Evolutionary conservation across 257 asterid genomes (phyloP), one percentile per base, ranked within the genome.

Genomic region (Capsicum rhomboideum): DNA sequence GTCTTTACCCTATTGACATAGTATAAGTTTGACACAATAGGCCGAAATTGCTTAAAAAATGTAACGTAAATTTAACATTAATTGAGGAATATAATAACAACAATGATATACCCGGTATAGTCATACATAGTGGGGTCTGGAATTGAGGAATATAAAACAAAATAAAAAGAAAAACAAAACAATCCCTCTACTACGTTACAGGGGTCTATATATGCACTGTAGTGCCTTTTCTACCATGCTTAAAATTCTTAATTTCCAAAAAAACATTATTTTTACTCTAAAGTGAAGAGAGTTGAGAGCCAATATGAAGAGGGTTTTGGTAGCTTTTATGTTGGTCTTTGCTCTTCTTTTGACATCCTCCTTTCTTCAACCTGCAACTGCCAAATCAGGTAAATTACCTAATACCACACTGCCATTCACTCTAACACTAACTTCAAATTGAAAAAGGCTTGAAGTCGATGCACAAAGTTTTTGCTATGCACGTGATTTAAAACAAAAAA

Each of bases 311-410:
- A 59, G 29, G 52, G 42, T 37, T 17, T 53, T 87, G 40, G 69
- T 93, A 53, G 88, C 85, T 50, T 83, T 84, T 79, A 52, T 91
- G 80, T 82, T 92, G 10, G 54, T 90, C 54, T 49, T 86, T 37
- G 63, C 82, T 75, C 84, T 92, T 77, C 86, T 93, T 49, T 13
- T 87, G 37, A 88, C 84, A 89, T 82, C 42, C 87, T 82, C 87
- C 8, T 85, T 87, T 83, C 74, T 69, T 40, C 86, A 71, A 81
- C 82, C 93, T 7, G 68, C 88, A 75, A 58, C 79, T 53, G 90
- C 90, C 72, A 71, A 10, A 8, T 63, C 91, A 59, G 0, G 94
- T 92, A 89, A 90, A 86, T 69, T 79, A n/a, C 10, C 80, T 17
- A 8, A 81, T 0, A n/a, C 6, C 10, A 3, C 11, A 16, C 4